phyloP scores from a whole-genome alignment of 306 rosid genomes.

The Dryas alaskensis region DNA sequence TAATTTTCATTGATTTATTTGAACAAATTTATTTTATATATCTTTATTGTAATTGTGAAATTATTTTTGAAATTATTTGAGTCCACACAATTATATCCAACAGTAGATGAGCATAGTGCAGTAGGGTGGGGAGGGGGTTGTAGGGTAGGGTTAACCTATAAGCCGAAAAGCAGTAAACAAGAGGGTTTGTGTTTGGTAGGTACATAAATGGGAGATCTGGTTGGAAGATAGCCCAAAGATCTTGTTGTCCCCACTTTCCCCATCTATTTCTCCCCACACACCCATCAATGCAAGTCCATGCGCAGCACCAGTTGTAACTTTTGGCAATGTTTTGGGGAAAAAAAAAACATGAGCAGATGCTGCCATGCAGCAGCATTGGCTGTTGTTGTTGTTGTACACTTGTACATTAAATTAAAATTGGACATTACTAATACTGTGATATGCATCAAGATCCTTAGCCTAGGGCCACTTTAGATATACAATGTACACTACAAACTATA shows the following conservation, averaged over 20 bases:
- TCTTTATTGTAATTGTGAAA: too few relatives aligned
- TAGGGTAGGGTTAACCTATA: conserved; percentile 2
- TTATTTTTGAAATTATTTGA: too few relatives aligned
- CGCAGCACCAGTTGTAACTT: conserved; percentile 13
- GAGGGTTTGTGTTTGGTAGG: conserved; percentile 7
- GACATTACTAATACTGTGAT: too few relatives aligned
- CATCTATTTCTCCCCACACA: conserved; percentile 7
- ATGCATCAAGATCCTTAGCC: too few relatives aligned
- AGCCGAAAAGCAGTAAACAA: conserved; percentile 1
- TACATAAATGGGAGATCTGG: conserved; percentile 25
- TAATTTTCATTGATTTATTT: too few relatives aligned
- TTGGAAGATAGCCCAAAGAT: conserved; percentile 41
- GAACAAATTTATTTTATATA: too few relatives aligned
- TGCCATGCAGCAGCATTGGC: neutral
- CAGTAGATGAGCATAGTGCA: neutral
- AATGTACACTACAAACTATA: too few relatives aligned
- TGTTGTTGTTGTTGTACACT: neutral
- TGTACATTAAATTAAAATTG: neutral
- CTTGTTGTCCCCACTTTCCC: conserved; percentile 43
- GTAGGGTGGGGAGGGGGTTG: neutral
- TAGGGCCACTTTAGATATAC: too few relatives aligned
- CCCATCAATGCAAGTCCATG: conserved; percentile 25
- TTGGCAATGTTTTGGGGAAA: neutral
- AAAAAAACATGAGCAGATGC: neutral
- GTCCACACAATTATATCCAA: too few relatives aligned